Base-by-base conservation (phyloP, 805 yeast genomes). In the Maudiozyma pseudohumilis region DNA sequence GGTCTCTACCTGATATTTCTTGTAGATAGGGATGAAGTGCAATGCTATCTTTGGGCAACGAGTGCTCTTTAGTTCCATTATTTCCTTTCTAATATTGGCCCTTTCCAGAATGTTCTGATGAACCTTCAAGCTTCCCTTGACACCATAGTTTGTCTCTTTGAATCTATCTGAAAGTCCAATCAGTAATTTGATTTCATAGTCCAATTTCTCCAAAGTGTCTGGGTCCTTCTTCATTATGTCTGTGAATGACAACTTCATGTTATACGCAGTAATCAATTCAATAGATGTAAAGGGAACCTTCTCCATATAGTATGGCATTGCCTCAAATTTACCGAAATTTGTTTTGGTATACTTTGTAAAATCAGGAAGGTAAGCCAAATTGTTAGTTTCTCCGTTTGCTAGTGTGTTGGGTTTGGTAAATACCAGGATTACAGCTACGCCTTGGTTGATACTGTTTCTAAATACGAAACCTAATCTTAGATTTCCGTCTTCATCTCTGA, bases 401-500 rank as follows among this genome's bases (percentile, higher is more conserved):
- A 53, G 38, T 11, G 51, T 46, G 11, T 42, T 45, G 5, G 61
- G 52, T 47, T 43, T 55, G 36, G 53, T 64, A 59, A 46, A 68
- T 42, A 50, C 46, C 52, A 58, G 41, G 1, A 60, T 50, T 7
- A 52, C 49, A n/a, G 49, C 43, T 2, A 49, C 40, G 12, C 46
- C 47, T 21, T 43, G 46, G 29, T 45, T 54, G 21, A 52, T 43
- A 34, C 47, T 49, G 31, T 45, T 49, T 51, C 66, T 74, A 27
- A 72, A 63, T 19, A 79, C 59, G 39, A 80, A 68, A 5, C 87
- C 94, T 13, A 57, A 35, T 35, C 52, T 50, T 8, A 46, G 48
- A 12, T 57, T 53, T 4, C 59, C 68, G 6, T 63, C 52, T 5
- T 56, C 55, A 50, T 77, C 79, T 42, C 74, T 67, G 55, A 64